A percentile compares a stretch with the other conserved stretches of the same genome.
Evolutionary conservation across 345 rosid genomes (phyloP).

Genomic region (Microthlaspi erraticum): DNA sequence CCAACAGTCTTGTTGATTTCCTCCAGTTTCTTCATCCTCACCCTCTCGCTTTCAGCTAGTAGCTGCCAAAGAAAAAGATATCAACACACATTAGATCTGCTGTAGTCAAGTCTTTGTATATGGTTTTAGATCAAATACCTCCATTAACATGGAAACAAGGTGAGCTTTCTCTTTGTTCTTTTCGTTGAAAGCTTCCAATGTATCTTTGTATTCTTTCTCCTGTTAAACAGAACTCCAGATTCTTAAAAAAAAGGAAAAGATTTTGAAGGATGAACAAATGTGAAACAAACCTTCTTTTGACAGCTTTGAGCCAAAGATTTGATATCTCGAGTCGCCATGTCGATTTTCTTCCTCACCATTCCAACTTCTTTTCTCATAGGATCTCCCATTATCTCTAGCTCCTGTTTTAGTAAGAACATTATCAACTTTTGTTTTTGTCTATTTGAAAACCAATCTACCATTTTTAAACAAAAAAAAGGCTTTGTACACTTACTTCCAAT

Average conservation of each 20-base stretch:
- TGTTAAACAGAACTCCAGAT: conserved; percentile 27
- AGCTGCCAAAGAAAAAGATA: conserved; percentile 49
- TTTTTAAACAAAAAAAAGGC: background rate
- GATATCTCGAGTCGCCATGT: conserved; percentile 63
- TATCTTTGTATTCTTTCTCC: conserved; percentile 77
- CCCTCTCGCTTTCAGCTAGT: conserved; percentile 69
- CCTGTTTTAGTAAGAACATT: conserved; percentile 47
- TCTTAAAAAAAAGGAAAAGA: background rate
- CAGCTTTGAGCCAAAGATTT: conserved; percentile 76
- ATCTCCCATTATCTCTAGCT: conserved; percentile 74
- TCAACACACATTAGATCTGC: conserved; percentile 18
- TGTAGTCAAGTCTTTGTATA: background rate
- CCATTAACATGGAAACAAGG: conserved; percentile 46
- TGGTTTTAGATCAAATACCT: conserved; percentile 33
- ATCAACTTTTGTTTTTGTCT: background rate
- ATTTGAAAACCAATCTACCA: background rate
- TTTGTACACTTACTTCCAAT: conserved; percentile 63
- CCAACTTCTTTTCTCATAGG: conserved; percentile 86
- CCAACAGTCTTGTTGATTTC: conserved; percentile 72
- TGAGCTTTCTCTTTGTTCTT: conserved; percentile 71
- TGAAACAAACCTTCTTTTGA: conserved; percentile 67
- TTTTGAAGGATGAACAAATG: background rate
- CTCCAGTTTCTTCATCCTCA: conserved; percentile 77
- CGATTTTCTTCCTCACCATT: conserved; percentile 66
- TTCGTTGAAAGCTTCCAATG: conserved; percentile 72